These are phyloP conservation scores for Arthromyces matolae DNA, from an alignment of 768 basidiomycete genomes.

Conservation along the genomic window DNA sequence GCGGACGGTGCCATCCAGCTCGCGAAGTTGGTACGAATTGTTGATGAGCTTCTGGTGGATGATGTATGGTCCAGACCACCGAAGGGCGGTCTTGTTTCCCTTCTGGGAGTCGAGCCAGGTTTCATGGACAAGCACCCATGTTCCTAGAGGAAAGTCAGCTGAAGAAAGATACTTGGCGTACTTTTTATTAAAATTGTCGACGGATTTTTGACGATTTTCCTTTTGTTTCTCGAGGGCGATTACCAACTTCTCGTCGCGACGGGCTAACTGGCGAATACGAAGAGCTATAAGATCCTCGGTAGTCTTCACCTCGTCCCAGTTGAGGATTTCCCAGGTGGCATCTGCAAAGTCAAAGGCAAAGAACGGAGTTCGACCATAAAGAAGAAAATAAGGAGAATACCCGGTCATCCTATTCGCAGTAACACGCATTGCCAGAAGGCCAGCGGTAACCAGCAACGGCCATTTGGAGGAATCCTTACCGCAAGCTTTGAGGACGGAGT, in stretches of 20 bases:
- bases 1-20: neutral
- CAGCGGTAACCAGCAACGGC: conserved; percentile 23
- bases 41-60: neutral
- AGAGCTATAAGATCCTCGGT: conserved; percentile 24
- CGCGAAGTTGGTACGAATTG: neutral
- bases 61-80: too few species aligned
- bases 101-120: conserved; percentile 24
- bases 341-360: conserved; percentile 27
- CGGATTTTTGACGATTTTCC: conserved; percentile 5
- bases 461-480: conserved; percentile 17
- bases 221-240: conserved; percentile 11
- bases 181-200: conserved; percentile 8
- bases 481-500: conserved; percentile 2
- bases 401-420: conserved; percentile 23
- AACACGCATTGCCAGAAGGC: conserved; percentile 23
- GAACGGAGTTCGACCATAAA: conserved; percentile 20
- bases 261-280: conserved; percentile 15
- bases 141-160: conserved; percentile 19
- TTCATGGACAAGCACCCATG: conserved; percentile 29
- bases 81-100: conserved; percentile 18
- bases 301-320: conserved; percentile 20
- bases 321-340: conserved; percentile 21
- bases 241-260: conserved; percentile 15
- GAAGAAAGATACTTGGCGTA: conserved; percentile 12
- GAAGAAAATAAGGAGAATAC: conserved; percentile 26